Conservation (phyloP, 2,329 filamentous ascomycete species). For the Thielaviopsis musarum region DNA sequence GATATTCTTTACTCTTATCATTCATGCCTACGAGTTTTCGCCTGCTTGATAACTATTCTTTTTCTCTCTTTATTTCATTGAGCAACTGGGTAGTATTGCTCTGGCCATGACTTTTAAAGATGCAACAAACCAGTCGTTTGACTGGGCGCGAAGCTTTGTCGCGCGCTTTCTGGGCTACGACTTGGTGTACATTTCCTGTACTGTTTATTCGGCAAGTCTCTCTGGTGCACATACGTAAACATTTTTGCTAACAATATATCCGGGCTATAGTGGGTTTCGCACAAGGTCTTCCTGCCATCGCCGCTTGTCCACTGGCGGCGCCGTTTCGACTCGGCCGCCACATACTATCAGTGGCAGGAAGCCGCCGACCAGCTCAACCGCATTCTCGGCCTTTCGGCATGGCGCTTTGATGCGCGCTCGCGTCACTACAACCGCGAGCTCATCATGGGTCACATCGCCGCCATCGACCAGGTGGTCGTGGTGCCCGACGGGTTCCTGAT, state of each 20-base stretch:
- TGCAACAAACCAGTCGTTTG: neutral
- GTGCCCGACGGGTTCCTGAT: conserved; percentile 56
- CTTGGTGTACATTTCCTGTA: conserved; percentile 2
- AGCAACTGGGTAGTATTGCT: neutral
- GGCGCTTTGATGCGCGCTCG: conserved; percentile 68
- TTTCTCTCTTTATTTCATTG: neutral
- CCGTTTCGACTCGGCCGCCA: conserved; percentile 45
- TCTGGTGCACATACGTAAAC: too few relatives aligned
- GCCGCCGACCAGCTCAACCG: conserved; percentile 73
- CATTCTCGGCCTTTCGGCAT: conserved; percentile 62
- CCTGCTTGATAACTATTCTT: neutral
- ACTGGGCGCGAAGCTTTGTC: neutral
- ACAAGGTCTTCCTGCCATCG: conserved; percentile 7
- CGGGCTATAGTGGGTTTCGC: conserved; percentile 5
- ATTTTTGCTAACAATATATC: neutral
- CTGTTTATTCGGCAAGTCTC: neutral
- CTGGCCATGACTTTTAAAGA: neutral
- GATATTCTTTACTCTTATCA: neutral
- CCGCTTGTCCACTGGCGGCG: conserved; percentile 8
- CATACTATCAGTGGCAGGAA: conserved; percentile 75
- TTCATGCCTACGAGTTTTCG: neutral
- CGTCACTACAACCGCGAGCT: conserved; percentile 75
- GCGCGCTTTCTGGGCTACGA: conserved; percentile 7
- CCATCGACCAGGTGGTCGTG: conserved; percentile 51
- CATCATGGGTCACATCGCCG: conserved; percentile 59